A percentile compares a stretch with the other conserved stretches of the same genome.
Conservation (phyloP, 129 eudicot species). For the Smallanthus sonchifolius region DNA sequence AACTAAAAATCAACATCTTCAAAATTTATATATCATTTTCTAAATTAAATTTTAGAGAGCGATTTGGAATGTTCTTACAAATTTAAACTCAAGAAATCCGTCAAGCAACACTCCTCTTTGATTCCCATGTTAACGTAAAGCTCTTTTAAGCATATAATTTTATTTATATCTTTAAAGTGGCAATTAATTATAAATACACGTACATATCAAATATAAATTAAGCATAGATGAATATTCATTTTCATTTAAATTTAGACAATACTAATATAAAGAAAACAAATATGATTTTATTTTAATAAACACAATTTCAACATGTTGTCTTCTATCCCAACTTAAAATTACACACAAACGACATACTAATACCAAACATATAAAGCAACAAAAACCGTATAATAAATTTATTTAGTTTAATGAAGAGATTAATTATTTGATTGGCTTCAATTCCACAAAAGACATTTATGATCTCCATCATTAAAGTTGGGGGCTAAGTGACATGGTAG, state of each 20-base stretch:
- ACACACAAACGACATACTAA: background rate
- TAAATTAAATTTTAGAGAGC: no score
- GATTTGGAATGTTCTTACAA: no score
- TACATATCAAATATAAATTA: no score
- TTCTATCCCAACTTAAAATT: background rate
- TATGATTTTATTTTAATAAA: background rate
- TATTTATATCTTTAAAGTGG: no score
- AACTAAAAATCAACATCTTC: no score
- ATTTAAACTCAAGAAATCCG: no score
- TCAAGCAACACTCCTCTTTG: no score
- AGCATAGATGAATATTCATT: no score
- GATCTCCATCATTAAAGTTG: background rate
- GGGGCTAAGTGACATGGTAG: conserved; percentile 6
- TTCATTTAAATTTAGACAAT: background rate
- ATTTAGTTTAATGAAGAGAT: background rate
- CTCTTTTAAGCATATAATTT: no score
- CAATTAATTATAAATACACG: no score
- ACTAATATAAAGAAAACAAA: background rate
- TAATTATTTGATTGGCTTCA: background rate
- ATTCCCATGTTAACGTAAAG: no score
- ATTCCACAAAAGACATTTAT: background rate
- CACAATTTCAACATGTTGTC: background rate
- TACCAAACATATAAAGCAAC: background rate
- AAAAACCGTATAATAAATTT: background rate
- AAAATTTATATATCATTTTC: no score